Conservation (phyloP, 345 rosid genomes). For the Lepidium africanum region DNA sequence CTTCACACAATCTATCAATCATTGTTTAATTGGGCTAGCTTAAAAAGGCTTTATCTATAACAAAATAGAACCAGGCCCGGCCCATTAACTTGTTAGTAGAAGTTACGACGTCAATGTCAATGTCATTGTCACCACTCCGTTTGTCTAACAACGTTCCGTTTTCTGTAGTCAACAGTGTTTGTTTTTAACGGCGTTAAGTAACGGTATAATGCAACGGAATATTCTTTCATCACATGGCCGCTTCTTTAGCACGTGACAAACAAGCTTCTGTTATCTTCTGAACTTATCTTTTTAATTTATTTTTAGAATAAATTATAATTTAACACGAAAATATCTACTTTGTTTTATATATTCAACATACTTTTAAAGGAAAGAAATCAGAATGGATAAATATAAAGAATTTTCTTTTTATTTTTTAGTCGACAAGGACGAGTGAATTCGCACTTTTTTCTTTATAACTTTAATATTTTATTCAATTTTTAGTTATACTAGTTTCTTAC, state of each 20-base stretch:
- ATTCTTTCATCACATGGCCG: conserved; percentile 26
- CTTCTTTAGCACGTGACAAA: conserved; percentile 14
- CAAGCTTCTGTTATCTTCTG: conserved; percentile 19
- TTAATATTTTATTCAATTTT: background rate
- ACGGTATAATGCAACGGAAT: conserved; percentile 13
- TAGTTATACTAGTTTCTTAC: background rate
- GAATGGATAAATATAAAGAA: background rate
- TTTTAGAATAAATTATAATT: background rate
- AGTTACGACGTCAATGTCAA: background rate
- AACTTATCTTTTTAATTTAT: background rate
- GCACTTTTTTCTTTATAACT: background rate
- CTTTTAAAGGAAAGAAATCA: background rate
- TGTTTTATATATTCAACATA: background rate
- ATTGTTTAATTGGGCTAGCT: background rate
- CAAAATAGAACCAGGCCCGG: background rate
- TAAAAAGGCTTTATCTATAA: background rate
- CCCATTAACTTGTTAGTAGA: background rate
- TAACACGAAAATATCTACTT: background rate
- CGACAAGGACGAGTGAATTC: conserved; percentile 23
- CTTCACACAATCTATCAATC: background rate
- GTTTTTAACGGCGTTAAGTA: conserved; percentile 12
- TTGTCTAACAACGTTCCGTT: conserved; percentile 8
- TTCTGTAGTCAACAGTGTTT: background rate
- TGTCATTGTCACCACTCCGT: too few species aligned
- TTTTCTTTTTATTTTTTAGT: background rate